Percentiles rank a stretch among this genome's conserved stretches.
phyloP scores from a whole-genome alignment of 2,329 filamentous ascomycete species.

The Aspergillus udagawae region DNA sequence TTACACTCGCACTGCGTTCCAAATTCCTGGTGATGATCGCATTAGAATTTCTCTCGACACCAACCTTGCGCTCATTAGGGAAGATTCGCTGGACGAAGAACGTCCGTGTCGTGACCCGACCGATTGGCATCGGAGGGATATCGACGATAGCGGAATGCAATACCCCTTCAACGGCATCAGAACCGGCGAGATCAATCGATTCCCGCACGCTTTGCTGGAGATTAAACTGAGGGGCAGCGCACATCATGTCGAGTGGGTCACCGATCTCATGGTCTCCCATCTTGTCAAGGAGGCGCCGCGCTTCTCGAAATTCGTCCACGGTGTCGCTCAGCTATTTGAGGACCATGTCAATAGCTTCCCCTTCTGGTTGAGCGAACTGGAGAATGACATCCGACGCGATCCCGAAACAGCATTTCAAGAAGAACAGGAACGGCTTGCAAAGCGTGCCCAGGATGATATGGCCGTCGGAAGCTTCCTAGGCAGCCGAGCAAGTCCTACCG shows the following conservation, averaged over 20 bases:
- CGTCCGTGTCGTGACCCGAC: constrained; percentile 85
- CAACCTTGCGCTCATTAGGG: constrained; percentile 78
- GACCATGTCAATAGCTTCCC: constrained; percentile 94
- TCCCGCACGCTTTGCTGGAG: constrained; percentile 86
- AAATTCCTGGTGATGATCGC: constrained; percentile 87
- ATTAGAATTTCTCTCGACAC: constrained; percentile 92
- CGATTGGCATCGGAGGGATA: constrained; percentile 87
- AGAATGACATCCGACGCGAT: constrained; percentile 90
- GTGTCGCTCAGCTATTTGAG: constrained; percentile 85
- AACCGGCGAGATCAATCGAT: constrained; percentile 84
- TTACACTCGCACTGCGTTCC: constrained; percentile 91
- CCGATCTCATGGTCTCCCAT: constrained; percentile 88
- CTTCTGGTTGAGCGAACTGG: constrained; percentile 90
- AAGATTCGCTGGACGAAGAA: constrained; percentile 69
- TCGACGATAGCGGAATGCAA: constrained; percentile 75
- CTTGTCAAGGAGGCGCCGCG: constrained; percentile 82
- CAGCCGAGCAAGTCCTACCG: constrained; percentile 33
- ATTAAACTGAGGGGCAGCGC: constrained; percentile 68
- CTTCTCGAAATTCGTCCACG: constrained; percentile 97
- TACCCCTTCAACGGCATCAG: constrained; percentile 86
- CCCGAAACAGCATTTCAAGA: constrained; percentile 86
- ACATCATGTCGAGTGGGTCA: constrained; percentile 78
- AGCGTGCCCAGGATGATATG: constrained; percentile 78
- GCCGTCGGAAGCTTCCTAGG: constrained; percentile 86
- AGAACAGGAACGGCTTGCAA: constrained; percentile 78